Evolutionary conservation across 129 eudicot species (phyloP).

Genomic region (Rutidosis leptorrhynchoides): DNA sequence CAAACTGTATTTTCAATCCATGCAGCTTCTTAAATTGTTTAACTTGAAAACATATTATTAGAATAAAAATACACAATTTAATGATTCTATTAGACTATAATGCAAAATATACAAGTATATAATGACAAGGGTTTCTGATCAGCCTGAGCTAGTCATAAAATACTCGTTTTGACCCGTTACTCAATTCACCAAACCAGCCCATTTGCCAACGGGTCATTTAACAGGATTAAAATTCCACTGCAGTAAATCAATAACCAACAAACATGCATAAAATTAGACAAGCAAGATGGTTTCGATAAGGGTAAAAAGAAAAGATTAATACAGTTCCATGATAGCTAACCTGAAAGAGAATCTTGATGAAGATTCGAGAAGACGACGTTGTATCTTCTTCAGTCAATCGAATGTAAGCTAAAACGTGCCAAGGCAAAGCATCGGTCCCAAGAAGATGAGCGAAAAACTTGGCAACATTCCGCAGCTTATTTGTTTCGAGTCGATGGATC

Average conservation of each 20-base stretch:
- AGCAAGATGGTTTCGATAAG: background rate
- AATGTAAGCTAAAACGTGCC: slow-evolving; percentile 84
- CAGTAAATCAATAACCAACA: background rate
- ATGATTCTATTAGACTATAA: background rate
- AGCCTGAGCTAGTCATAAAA: background rate
- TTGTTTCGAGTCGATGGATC: slow-evolving; percentile 95
- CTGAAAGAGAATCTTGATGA: slow-evolving; percentile 95
- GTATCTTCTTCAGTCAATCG: slow-evolving; percentile 90
- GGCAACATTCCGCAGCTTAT: slow-evolving; percentile 86
- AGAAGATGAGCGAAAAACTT: slow-evolving; percentile 91
- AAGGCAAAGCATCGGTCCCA: slow-evolving; percentile 92
- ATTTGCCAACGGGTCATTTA: background rate
- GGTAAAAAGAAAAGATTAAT: background rate
- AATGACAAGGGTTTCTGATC: background rate
- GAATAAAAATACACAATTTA: no score
- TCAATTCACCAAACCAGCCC: background rate
- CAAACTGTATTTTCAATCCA: background rate
- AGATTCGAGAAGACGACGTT: slow-evolving; percentile 91
- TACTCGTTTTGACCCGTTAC: background rate
- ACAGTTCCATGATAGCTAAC: slow-evolving; percentile 30
- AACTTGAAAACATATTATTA: background rate
- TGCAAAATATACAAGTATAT: no score
- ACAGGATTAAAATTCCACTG: background rate
- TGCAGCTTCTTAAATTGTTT: background rate
- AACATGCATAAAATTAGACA: background rate